Percentiles rank a stretch among this genome's conserved stretches.
Conservation (phyloP, 2,329 filamentous ascomycete genomes). For the Epichloe brachyelytri region DNA sequence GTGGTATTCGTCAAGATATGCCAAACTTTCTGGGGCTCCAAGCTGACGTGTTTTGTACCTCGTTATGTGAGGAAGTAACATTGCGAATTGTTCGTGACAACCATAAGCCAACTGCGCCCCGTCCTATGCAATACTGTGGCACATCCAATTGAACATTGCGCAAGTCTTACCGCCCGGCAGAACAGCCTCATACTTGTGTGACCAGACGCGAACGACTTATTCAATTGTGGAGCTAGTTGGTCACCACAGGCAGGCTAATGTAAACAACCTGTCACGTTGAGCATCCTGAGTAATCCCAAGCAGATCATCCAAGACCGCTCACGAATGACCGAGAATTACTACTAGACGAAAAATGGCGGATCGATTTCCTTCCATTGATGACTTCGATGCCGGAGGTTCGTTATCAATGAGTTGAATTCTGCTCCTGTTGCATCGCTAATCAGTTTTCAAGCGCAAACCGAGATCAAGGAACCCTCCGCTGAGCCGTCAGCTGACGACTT, state of each 20-base stretch:
- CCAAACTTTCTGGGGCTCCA: not conserved
- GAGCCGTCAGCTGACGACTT: slow-evolving; percentile 66
- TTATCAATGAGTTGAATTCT: slow-evolving; percentile 9
- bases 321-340: not conserved
- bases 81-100: not conserved
- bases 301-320: too few relatives aligned
- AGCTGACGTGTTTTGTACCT: not conserved
- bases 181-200: slow-evolving; percentile 11
- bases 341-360: slow-evolving; percentile 50
- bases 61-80: not conserved
- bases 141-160: not conserved
- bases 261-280: not conserved
- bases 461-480: slow-evolving; percentile 43
- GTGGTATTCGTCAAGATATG: not conserved
- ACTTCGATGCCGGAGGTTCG: slow-evolving; percentile 56
- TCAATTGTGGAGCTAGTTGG: slow-evolving; percentile 7
- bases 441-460: slow-evolving; percentile 49
- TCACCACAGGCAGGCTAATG: not conserved
- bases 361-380: slow-evolving; percentile 66
- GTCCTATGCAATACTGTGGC: slow-evolving; percentile 5
- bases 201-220: too few relatives aligned
- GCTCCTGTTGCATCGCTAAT: slow-evolving; percentile 5
- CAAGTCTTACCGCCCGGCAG: slow-evolving; percentile 23
- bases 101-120: not conserved
- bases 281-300: not conserved